These are phyloP conservation scores for Vitis hybrid DNA, from an alignment of 177 flowering plant genomes.

Conservation along the genomic window DNA sequence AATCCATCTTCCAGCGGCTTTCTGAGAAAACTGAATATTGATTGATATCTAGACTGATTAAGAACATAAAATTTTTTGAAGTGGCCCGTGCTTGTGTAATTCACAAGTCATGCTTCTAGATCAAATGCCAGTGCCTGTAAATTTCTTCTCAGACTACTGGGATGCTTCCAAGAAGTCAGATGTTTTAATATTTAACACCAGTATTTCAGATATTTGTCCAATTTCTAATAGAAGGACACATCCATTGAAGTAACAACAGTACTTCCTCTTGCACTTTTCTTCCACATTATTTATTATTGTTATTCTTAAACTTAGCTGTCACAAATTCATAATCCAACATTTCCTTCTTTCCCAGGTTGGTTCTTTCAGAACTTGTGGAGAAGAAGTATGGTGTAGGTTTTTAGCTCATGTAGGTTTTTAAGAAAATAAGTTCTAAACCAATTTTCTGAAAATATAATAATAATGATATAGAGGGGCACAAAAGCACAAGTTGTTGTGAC, in stretches of 20 bases:
- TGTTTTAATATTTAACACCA: background rate
- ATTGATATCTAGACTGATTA: background rate
- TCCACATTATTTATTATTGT: too few relatives aligned
- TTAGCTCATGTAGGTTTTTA: too few relatives aligned
- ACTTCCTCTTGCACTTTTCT: background rate
- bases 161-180: background rate
- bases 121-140: background rate
- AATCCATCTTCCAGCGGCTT: background rate
- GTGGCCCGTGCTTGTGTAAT: background rate
- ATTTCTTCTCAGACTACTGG: background rate
- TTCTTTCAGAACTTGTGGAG: too few relatives aligned
- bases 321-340: too few relatives aligned
- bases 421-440: too few relatives aligned
- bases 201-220: background rate
- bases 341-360: too few relatives aligned
- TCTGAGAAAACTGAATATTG: background rate
- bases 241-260: background rate
- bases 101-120: background rate
- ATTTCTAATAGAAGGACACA: background rate
- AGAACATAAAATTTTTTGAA: background rate
- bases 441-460: too few relatives aligned
- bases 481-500: too few relatives aligned
- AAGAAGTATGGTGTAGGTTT: too few relatives aligned
- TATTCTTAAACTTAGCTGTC: too few relatives aligned
- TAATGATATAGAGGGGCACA: too few relatives aligned